Base-by-base conservation (phyloP, 768 basidiomycete genomes). In the Guyanaporus albipodus region DNA sequence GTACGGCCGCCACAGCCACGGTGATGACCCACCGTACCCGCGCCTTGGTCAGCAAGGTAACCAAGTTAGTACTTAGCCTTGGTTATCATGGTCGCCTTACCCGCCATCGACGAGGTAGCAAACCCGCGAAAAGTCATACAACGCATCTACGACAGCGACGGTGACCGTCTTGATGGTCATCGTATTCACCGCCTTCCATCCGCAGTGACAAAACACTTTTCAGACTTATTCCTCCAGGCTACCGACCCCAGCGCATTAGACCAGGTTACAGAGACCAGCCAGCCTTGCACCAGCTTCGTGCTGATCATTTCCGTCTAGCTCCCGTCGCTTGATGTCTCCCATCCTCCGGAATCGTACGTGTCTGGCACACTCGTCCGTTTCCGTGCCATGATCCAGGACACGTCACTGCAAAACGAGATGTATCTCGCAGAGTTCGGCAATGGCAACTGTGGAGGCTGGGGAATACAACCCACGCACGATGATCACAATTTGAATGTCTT, bases 341-440 rank as follows among this genome's bases (percentile, higher is more conserved):
- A 65, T 42, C 77, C 83, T 10, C 80, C 81, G 29, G 70, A 75
- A 22, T 67, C 67, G 3, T 74, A 79, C 55, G 59, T 61, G 9
- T 68, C 74, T 49, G 70, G 80, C n/a, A 66, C 79, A 0, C 73
- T 91, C 4, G 85, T 91, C 4, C 72, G 76, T 17, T 90, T 91
- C 62, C 75, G 79, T 26, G 83, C 77, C 21, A 87, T 91, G 84
- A 73, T 91, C 24, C 90, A 92, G 62, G 89, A 91, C 59, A 89
- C 87, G 2, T 87, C 87, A 3, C 60, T 76, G 15, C 80, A 84
- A 6, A 77, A 79, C 0, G 85, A 90, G 59, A 71, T 92, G 52
- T 91, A 91, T 63, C 69, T 87, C 33, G 75, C 80, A 3, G 71
- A 59, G 33, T 63, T 70, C 21, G 46, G 58, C 34, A 62, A 69